Conservation (phyloP, 2,329 filamentous ascomycete genomes). For the Aspergillus proliferans region DNA sequence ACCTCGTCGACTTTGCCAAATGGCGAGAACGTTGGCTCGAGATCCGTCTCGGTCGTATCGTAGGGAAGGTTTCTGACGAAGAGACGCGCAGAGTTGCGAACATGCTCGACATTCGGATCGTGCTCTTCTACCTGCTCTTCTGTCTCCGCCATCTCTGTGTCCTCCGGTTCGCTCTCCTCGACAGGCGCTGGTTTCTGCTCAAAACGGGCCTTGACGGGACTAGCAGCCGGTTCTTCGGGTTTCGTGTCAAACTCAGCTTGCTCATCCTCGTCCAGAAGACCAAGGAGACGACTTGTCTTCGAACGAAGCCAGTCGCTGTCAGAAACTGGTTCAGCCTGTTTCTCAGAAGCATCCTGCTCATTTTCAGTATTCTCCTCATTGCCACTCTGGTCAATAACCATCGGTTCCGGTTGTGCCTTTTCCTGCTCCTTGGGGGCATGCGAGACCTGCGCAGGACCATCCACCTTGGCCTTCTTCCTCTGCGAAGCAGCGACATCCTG, state of each 20-base stretch:
- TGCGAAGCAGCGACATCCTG: conserved; percentile 38
- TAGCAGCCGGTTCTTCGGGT: conserved; percentile 10
- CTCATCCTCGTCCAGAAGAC: conserved; percentile 67
- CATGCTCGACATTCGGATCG: conserved; percentile 51
- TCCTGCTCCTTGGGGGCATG: background rate
- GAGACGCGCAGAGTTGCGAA: conserved; percentile 67
- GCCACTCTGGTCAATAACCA: conserved; percentile 18
- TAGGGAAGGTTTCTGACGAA: conserved; percentile 90
- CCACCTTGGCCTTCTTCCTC: conserved; percentile 39
- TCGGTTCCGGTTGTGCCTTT: conserved; percentile 14
- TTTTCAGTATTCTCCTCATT: conserved; percentile 11
- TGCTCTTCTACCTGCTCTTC: conserved; percentile 15
- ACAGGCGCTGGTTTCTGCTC: conserved; percentile 9
- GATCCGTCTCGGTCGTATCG: conserved; percentile 67
- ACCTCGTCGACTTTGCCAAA: conserved; percentile 84
- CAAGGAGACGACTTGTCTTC: conserved; percentile 77
- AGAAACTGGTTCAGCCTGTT: conserved; percentile 41
- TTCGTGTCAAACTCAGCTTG: conserved; percentile 37
- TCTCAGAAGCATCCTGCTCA: conserved; percentile 17
- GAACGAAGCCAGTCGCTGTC: conserved; percentile 91
- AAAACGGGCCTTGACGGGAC: conserved; percentile 7
- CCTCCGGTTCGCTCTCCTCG: conserved; percentile 10
- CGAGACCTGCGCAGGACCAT: conserved; percentile 57
- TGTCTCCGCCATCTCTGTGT: background rate
- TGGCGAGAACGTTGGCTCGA: conserved; percentile 61